Conservation (phyloP, 495 filamentous ascomycete species). For the Friedmanniomyces simplex region DNA sequence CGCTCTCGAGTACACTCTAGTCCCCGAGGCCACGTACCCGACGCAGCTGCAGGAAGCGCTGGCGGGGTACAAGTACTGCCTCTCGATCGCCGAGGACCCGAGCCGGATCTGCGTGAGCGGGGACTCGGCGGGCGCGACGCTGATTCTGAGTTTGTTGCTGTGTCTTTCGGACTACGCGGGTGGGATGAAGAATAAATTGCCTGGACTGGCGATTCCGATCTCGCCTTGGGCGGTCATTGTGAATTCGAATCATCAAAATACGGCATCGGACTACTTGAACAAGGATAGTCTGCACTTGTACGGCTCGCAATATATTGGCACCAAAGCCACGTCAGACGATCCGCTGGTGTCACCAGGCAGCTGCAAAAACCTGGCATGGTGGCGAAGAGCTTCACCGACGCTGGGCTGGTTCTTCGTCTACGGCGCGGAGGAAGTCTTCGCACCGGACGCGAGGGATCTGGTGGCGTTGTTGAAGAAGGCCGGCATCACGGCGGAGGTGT, state of each 20-base stretch:
- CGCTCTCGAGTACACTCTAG: conserved; percentile 65
- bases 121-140: conserved; percentile 63
- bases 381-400: conserved; percentile 48
- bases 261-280: conserved; percentile 52
- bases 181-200: conserved; percentile 36
- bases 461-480: conserved; percentile 38
- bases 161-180: conserved; percentile 37
- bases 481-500: conserved; percentile 37
- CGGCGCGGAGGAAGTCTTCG: conserved; percentile 63
- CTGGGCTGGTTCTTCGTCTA: conserved; percentile 53
- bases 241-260: conserved; percentile 45
- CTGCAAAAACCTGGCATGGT: conserved; percentile 52
- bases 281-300: conserved; percentile 46
- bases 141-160: conserved; percentile 57
- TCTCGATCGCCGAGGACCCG: conserved; percentile 41
- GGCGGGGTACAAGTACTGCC: conserved; percentile 54
- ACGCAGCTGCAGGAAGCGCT: conserved; percentile 55
- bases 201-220: conserved; percentile 50
- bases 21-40: conserved; percentile 62
- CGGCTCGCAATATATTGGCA: conserved; percentile 52
- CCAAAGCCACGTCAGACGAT: conserved; percentile 36
- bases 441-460: conserved; percentile 48
- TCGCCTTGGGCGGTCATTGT: conserved; percentile 48
- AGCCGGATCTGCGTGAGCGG: conserved; percentile 53
- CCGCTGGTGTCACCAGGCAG: conserved; percentile 55